phyloP scores from a whole-genome alignment of 148 eudicot genomes.

The Rheum nobile region DNA sequence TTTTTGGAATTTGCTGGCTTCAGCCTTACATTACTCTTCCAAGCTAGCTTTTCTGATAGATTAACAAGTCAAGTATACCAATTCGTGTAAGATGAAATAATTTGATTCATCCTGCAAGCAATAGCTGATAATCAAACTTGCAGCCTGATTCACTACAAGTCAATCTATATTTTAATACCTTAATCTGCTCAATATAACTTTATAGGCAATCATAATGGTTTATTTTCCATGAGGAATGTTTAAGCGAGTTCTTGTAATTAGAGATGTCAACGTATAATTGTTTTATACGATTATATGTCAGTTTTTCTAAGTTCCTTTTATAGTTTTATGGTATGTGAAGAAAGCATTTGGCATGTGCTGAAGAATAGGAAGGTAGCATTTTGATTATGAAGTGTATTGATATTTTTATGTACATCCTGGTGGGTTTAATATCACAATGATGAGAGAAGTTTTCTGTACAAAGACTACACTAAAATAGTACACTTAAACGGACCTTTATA shows the following conservation, averaged over 20 bases:
- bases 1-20: not conserved
- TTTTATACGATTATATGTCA: not conserved
- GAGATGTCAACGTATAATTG: not conserved
- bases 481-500: not conserved
- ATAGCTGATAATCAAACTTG: not conserved
- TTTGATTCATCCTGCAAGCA: too few relatives aligned
- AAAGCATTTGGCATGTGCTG: not conserved
- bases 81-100: not conserved
- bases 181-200: too few relatives aligned
- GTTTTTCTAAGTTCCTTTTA: not conserved
- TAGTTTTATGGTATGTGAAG: not conserved
- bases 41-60: not conserved
- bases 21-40: not conserved
- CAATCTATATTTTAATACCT: not conserved
- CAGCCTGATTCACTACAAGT: not conserved
- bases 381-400: not conserved
- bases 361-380: not conserved
- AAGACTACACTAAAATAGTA: not conserved
- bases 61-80: too few relatives aligned
- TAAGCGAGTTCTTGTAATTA: not conserved
- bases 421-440: not conserved
- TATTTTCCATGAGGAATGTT: not conserved
- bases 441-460: not conserved
- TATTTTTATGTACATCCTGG: not conserved
- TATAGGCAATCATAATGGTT: not conserved